Percentiles rank a stretch among this genome's conserved stretches.
Evolutionary conservation across 2,329 filamentous ascomycete species (phyloP).

Genomic region (Pseudocercospora fijiensis): DNA sequence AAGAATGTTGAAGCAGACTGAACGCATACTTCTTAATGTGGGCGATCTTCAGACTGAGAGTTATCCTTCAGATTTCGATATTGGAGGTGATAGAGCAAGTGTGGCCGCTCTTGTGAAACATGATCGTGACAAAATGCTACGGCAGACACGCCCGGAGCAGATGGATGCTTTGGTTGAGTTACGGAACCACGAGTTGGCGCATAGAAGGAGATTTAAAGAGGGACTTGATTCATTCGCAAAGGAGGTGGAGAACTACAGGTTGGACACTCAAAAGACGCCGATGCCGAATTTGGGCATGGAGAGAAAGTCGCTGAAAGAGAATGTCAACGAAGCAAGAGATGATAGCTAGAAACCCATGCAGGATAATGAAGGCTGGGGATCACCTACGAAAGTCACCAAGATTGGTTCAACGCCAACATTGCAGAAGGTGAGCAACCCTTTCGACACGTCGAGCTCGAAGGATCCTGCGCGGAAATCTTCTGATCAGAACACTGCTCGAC

Average conservation of each 20-base stretch:
- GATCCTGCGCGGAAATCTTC: background rate
- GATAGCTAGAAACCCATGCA: background rate
- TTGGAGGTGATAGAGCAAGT: background rate
- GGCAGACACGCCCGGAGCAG: background rate
- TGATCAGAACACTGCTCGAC: background rate
- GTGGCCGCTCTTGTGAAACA: background rate
- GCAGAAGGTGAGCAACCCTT: background rate
- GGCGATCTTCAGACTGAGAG: conserved; percentile 7
- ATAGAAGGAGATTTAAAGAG: background rate
- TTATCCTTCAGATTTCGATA: conserved; percentile 1
- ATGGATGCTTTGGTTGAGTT: background rate
- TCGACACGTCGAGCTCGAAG: background rate
- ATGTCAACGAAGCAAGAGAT: background rate
- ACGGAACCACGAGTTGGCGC: background rate
- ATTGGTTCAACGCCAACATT: background rate
- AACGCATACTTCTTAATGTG: conserved; percentile 9
- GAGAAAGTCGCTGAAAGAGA: background rate
- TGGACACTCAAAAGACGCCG: background rate
- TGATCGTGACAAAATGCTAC: conserved; percentile 1
- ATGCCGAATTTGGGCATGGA: background rate
- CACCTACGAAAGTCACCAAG: background rate
- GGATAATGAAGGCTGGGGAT: background rate
- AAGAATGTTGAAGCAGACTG: background rate
- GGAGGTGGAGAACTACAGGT: background rate
- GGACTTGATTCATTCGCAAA: background rate